phyloP scores from a whole-genome alignment of 202 grass and related monocot genomes.

The Panicum virgatum region DNA sequence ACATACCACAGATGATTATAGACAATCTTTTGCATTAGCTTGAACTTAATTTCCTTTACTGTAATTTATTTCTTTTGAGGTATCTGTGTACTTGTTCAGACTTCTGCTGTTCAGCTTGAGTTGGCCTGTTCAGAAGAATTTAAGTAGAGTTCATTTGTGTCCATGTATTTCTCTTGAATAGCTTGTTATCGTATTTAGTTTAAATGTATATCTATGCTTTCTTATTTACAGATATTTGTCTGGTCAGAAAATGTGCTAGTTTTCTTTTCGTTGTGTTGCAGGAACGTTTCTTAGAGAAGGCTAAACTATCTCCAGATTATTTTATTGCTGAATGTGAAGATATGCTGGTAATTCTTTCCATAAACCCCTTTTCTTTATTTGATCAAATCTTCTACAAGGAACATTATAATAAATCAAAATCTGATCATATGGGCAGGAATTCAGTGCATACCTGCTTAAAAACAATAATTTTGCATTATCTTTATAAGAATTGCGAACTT shows the following conservation, averaged over 20 bases:
- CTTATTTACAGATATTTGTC: conserved; percentile 32
- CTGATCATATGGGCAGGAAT: conserved; percentile 11
- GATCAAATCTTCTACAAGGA: conserved; percentile 32
- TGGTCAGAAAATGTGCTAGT: conserved; percentile 13
- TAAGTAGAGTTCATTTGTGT: conserved; percentile 18
- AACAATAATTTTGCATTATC: neutral
- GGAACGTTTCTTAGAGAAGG: conserved; percentile 88
- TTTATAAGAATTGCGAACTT: conserved; percentile 17
- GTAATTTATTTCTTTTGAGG: conserved; percentile 13
- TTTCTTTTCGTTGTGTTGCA: conserved; percentile 49
- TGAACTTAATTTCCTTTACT: neutral
- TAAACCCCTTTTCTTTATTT: conserved; percentile 37
- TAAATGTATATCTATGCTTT: conserved; percentile 3
- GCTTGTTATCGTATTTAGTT: conserved; percentile 32
- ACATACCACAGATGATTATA: too few relatives aligned
- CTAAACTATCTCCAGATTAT: conserved; percentile 96
- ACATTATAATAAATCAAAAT: conserved; percentile 17
- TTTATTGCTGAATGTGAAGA: conserved; percentile 92
- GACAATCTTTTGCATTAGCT: neutral
- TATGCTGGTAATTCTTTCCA: conserved; percentile 61
- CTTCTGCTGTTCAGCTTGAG: conserved; percentile 8
- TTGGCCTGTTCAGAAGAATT: conserved; percentile 33
- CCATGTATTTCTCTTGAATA: conserved; percentile 21
- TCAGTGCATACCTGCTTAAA: conserved; percentile 4
- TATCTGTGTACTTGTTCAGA: conserved; percentile 28